These are phyloP conservation scores for Saccharomycopsis sp. DNA, from an alignment of 805 yeast species.

Conservation along the genomic window DNA sequence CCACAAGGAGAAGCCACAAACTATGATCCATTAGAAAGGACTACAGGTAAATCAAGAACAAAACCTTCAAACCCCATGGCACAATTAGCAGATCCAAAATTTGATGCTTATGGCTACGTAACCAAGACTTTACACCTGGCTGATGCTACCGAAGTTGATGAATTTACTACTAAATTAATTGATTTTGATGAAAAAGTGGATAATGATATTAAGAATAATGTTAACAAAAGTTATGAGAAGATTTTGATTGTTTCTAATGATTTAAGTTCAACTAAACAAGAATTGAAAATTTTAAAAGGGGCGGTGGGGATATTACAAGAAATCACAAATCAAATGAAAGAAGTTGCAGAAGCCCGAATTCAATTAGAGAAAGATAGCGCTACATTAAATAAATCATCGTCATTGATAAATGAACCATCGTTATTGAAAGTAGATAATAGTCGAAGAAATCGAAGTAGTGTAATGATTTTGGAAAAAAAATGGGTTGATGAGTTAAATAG, in stretches of 20 bases:
- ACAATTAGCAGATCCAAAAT: slow-evolving; percentile 34
- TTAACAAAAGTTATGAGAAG: slow-evolving; percentile 57
- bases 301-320: slow-evolving; percentile 54
- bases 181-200: slow-evolving; percentile 44
- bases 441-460: slow-evolving; percentile 57
- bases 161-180: slow-evolving; percentile 49
- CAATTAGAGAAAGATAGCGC: slow-evolving; percentile 35
- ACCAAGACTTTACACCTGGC: slow-evolving; percentile 50
- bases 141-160: slow-evolving; percentile 65
- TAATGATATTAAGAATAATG: slow-evolving; percentile 49
- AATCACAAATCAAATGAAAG: slow-evolving; percentile 51
- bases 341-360: slow-evolving; percentile 52
- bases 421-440: too few species aligned
- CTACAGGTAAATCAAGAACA: slow-evolving; percentile 25
- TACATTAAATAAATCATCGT: slow-evolving; percentile 8
- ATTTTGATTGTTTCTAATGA: slow-evolving; percentile 54
- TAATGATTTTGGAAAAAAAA: slow-evolving; percentile 65
- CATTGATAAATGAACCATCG: too few species aligned
- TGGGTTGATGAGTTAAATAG: slow-evolving; percentile 72
- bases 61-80: slow-evolving; percentile 23
- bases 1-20: too few species aligned
- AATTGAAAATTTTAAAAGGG: slow-evolving; percentile 53
- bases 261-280: slow-evolving; percentile 55
- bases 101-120: slow-evolving; percentile 44
- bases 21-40: slow-evolving; percentile 10